phyloP scores from a whole-genome alignment of 768 basidiomycete genomes.

The Pleurotus tuoliensis region DNA sequence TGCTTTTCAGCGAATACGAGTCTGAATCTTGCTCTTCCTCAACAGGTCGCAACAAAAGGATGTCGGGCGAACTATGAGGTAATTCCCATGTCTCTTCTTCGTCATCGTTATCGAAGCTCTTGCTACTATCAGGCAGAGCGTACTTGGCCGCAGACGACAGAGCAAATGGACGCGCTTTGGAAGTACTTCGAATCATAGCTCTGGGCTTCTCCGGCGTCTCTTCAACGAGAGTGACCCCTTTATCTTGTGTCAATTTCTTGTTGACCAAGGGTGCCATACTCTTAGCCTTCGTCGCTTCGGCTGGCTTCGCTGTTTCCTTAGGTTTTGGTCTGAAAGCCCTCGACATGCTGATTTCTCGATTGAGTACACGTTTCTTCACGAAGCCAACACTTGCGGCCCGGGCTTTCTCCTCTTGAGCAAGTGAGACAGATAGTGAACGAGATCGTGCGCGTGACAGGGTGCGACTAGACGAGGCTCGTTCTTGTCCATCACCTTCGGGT shows the following conservation, averaged over 20 bases:
- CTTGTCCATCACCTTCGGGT: slow-evolving; percentile 1
- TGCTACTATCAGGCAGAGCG: not conserved
- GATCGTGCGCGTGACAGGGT: slow-evolving; percentile 41
- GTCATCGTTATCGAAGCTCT: slow-evolving; percentile 22
- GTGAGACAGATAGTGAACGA: slow-evolving; percentile 64
- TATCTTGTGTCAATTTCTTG: slow-evolving; percentile 11
- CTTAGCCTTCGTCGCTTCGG: not conserved
- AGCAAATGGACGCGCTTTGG: slow-evolving; percentile 10
- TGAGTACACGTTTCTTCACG: slow-evolving; percentile 53
- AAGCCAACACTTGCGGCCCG: slow-evolving; percentile 28
- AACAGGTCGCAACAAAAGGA: slow-evolving; percentile 27
- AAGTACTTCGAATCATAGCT: slow-evolving; percentile 17
- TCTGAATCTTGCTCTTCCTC: slow-evolving; percentile 7
- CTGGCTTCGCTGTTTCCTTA: slow-evolving; percentile 12
- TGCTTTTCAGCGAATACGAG: not conserved
- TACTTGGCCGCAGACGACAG: slow-evolving; percentile 7
- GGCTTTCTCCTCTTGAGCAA: slow-evolving; percentile 56
- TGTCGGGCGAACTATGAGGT: slow-evolving; percentile 36
- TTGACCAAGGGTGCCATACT: not conserved
- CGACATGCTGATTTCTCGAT: slow-evolving; percentile 75
- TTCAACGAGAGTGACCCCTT: slow-evolving; percentile 46
- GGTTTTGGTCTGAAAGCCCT: slow-evolving; percentile 54
- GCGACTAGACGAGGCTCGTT: slow-evolving; percentile 3
- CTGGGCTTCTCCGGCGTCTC: slow-evolving; percentile 48
- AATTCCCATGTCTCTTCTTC: slow-evolving; percentile 37